A percentile compares a stretch with the other conserved stretches of the same genome.
Conservation (phyloP, 805 yeast species). For the Candida mattraensis region DNA sequence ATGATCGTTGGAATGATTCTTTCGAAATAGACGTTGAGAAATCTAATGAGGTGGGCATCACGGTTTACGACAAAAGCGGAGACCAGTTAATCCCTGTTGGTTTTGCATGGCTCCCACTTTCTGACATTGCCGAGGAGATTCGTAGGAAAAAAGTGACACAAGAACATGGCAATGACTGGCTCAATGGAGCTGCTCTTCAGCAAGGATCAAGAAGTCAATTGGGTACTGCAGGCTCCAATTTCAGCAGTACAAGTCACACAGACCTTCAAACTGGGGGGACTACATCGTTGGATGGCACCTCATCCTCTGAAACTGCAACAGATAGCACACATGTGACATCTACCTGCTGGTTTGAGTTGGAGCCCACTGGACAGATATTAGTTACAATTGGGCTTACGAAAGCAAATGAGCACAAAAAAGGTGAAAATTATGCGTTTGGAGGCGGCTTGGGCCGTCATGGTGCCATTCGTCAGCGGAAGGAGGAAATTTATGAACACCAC, state of each 20-base stretch:
- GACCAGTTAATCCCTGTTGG: constrained; percentile 81
- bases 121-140: constrained; percentile 92
- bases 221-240: constrained; percentile 10
- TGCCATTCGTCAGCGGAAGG: constrained; percentile 92
- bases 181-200: constrained; percentile 65
- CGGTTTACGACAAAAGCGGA: constrained; percentile 79
- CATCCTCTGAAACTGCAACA: constrained; percentile 12
- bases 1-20: constrained; percentile 81
- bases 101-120: constrained; percentile 82
- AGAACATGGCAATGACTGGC: constrained; percentile 79
- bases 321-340: constrained; percentile 41
- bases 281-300: constrained; percentile 14
- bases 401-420: constrained; percentile 42
- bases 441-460: constrained; percentile 93
- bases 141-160: constrained; percentile 84
- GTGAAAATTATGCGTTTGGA: constrained; percentile 46
- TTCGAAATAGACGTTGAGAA: constrained; percentile 80
- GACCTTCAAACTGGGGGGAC: constrained; percentile 17
- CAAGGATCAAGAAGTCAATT: constrained; percentile 9
- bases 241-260: constrained; percentile 9
- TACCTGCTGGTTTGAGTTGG: constrained; percentile 86
- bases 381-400: constrained; percentile 80
- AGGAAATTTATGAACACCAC: constrained; percentile 88
- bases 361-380: constrained; percentile 90
- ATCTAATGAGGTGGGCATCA: constrained; percentile 88